Percentiles rank a stretch among this genome's conserved stretches.
phyloP scores from a whole-genome alignment of 768 basidiomycete genomes.

The Tylopilus balloui region DNA sequence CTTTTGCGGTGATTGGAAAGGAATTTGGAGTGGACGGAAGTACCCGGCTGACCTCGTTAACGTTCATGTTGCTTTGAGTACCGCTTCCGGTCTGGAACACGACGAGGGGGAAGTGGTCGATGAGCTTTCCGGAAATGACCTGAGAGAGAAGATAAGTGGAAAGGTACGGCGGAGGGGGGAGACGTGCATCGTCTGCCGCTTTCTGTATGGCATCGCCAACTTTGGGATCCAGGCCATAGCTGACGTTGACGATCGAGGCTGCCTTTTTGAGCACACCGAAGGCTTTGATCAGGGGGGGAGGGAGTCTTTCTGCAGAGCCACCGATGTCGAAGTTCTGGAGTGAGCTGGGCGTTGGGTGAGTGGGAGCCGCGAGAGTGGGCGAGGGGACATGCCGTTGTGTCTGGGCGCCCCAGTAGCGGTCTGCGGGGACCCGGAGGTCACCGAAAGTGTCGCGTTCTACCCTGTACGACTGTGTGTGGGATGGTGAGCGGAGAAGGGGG shows the following conservation, averaged over 20 bases:
- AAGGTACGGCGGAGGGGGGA: background rate
- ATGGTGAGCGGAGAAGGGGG: background rate
- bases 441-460: conserved; percentile 94
- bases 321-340: conserved; percentile 99
- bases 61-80: conserved; percentile 99
- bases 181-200: conserved; percentile 86
- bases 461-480: conserved; percentile 53
- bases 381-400: conserved; percentile 70
- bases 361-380: background rate
- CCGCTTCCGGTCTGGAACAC: conserved; percentile 99
- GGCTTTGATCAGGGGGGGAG: conserved; percentile 93
- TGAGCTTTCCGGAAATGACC: conserved; percentile 94
- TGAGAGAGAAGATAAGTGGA: conserved; percentile 28
- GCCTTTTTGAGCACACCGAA: conserved; percentile 98
- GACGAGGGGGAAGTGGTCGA: conserved; percentile 95
- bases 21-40: background rate
- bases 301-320: conserved; percentile 88
- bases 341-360: conserved; percentile 47
- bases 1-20: conserved; percentile 33
- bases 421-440: conserved; percentile 81
- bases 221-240: conserved; percentile 86
- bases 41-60: conserved; percentile 71
- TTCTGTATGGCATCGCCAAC: conserved; percentile 84
- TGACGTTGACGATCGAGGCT: conserved; percentile 83
- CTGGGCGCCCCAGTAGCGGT: conserved; percentile 97